These are phyloP conservation scores for Naganishia liquefaciens DNA, from an alignment of 1,284 basidiomycete species.

Conservation along the genomic window DNA sequence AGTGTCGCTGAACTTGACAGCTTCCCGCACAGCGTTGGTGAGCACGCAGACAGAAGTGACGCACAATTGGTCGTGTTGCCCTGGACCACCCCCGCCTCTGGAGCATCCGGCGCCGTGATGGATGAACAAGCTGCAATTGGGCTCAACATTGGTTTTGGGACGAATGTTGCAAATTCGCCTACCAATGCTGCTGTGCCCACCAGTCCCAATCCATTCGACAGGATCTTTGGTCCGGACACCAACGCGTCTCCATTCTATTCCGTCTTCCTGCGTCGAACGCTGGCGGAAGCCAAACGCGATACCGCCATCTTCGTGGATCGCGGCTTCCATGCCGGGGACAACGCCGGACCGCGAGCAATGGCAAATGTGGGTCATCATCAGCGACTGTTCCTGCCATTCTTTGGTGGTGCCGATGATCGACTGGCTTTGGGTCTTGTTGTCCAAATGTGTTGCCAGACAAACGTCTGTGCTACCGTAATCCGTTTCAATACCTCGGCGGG, in stretches of 20 bases:
- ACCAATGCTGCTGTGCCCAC: background rate
- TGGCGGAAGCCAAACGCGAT: constrained; percentile 63
- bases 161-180: background rate
- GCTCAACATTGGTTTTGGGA: constrained; percentile 12
- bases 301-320: constrained; percentile 81
- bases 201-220: constrained; percentile 44
- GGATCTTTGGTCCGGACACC: constrained; percentile 47
- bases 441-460: constrained; percentile 66
- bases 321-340: constrained; percentile 54
- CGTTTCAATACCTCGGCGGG: constrained; percentile 16
- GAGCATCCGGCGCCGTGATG: constrained; percentile 32
- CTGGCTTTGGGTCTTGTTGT: constrained; percentile 75
- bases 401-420: constrained; percentile 89
- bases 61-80: constrained; percentile 79
- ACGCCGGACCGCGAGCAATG: constrained; percentile 33
- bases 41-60: constrained; percentile 62
- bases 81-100: constrained; percentile 61
- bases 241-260: constrained; percentile 61
- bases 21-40: constrained; percentile 67
- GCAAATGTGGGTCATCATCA: constrained; percentile 47
- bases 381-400: constrained; percentile 82
- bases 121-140: constrained; percentile 36
- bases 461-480: constrained; percentile 68
- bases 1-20: constrained; percentile 70
- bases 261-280: constrained; percentile 77